Conservation (phyloP, 441 rosid genomes). For the Erodium chrysanthum region DNA sequence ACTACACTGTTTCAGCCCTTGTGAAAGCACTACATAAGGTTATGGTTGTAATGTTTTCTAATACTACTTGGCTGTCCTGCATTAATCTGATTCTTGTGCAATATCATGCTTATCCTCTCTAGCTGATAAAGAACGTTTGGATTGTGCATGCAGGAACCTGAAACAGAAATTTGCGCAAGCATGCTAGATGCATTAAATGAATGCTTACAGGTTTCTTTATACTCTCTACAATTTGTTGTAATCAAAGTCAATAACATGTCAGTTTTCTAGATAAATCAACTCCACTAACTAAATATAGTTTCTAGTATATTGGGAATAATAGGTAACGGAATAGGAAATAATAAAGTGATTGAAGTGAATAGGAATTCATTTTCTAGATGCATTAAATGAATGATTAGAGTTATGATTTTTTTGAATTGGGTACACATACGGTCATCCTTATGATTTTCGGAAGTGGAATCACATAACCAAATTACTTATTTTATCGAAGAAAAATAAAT, state of each 20-base stretch:
- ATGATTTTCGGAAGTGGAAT: too few relatives aligned
- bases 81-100: slow-evolving; percentile 4
- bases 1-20: slow-evolving; percentile 78
- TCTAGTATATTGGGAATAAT: not conserved
- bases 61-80: slow-evolving; percentile 4
- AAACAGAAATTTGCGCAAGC: slow-evolving; percentile 86
- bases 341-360: not conserved
- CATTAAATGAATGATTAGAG: too few relatives aligned
- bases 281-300: not conserved
- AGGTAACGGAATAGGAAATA: not conserved
- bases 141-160: slow-evolving; percentile 76
- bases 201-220: slow-evolving; percentile 72
- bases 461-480: too few relatives aligned
- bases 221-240: not conserved
- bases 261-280: too few relatives aligned
- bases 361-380: too few relatives aligned
- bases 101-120: not conserved
- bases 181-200: slow-evolving; percentile 96
- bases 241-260: not conserved
- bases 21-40: slow-evolving; percentile 98
- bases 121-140: slow-evolving; percentile 9
- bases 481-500: too few relatives aligned
- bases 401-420: too few relatives aligned
- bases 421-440: too few relatives aligned
- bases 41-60: slow-evolving; percentile 13